A percentile compares a stretch with the other conserved stretches of the same genome.
These are phyloP conservation scores for Rhododendron williamsianum DNA, from an alignment of 148 eudicot genomes.

Conservation along the genomic window DNA sequence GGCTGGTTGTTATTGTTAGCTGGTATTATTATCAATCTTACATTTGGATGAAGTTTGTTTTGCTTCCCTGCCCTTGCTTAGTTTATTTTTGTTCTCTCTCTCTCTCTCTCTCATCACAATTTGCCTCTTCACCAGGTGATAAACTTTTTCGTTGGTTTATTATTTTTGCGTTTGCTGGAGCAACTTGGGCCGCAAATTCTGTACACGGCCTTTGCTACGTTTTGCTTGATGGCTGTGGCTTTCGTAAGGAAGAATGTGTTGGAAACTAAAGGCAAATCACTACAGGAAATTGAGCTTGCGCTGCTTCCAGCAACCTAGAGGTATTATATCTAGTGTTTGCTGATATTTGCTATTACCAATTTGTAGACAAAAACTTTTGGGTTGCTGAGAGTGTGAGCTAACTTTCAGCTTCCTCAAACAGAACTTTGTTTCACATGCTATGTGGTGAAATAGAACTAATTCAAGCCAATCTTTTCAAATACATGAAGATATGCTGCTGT, in stretches of 20 bases:
- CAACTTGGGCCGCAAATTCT: conserved; percentile 67
- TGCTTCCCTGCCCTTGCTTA: not conserved
- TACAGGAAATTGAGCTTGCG: conserved; percentile 96
- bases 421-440: not conserved
- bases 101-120: conserved; percentile 3
- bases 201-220: conserved; percentile 64
- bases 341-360: not conserved
- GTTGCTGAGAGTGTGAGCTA: not conserved
- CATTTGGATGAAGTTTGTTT: not conserved
- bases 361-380: not conserved
- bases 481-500: not conserved
- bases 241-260: conserved; percentile 79
- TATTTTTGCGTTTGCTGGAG: conserved; percentile 83
- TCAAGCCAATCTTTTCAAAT: not conserved
- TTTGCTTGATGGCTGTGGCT: conserved; percentile 78
- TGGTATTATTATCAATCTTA: not conserved
- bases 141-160: conserved; percentile 83
- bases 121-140: conserved; percentile 43
- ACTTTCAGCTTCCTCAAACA: not conserved
- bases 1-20: not conserved
- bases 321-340: conserved; percentile 14
- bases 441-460: not conserved
- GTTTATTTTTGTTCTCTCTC: not conserved
- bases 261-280: conserved; percentile 94
- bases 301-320: conserved; percentile 59